A percentile compares a stretch with the other conserved stretches of the same genome.
Evolutionary conservation across 1,284 basidiomycete species (phyloP).

Genomic region (Puccinia polysora): DNA sequence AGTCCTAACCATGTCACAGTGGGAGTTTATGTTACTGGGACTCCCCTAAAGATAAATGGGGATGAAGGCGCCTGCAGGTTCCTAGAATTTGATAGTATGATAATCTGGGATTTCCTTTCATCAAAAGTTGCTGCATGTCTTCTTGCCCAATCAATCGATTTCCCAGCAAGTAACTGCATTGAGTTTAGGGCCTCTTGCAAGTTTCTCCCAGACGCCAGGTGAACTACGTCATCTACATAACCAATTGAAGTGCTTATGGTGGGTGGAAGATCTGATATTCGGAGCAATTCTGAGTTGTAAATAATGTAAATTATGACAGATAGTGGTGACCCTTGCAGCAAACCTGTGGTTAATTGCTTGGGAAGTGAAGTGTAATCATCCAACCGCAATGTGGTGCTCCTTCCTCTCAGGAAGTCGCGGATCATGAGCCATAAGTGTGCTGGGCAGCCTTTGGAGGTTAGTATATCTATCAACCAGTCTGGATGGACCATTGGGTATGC

Average conservation of each 20-base stretch:
- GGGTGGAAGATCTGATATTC: neutral
- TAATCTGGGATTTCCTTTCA: neutral
- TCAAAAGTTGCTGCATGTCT: neutral
- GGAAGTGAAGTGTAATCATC: neutral
- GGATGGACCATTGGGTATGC: neutral
- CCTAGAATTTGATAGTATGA: neutral
- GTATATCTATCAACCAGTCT: neutral
- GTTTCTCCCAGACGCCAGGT: neutral
- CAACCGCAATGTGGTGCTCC: neutral
- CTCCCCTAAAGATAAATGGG: neutral
- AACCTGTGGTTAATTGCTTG: neutral
- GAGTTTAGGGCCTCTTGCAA: neutral
- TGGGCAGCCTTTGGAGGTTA: neutral
- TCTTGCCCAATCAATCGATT: neutral
- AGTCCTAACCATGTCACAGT: neutral
- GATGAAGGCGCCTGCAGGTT: neutral
- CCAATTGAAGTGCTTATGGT: neutral
- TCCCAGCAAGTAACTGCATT: neutral
- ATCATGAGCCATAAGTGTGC: neutral
- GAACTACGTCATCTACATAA: neutral
- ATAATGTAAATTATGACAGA: neutral
- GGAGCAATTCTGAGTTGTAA: neutral
- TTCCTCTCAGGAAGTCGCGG: neutral
- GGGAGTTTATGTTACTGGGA: neutral
- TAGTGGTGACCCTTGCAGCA: neutral